Evolutionary conservation across 1,139 yeast genomes (phyloP).

Genomic region (Pichia sp.): DNA sequence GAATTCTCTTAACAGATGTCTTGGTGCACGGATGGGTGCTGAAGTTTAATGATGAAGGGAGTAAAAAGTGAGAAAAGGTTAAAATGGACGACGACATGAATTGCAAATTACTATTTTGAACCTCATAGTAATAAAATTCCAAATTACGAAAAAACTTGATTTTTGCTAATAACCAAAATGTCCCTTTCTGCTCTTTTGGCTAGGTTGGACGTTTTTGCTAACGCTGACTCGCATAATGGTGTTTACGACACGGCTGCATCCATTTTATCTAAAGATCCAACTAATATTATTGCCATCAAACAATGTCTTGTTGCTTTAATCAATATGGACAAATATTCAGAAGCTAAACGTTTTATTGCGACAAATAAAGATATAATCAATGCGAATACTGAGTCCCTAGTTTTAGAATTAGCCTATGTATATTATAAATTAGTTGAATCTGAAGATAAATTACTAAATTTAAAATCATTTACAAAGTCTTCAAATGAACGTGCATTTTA

Average conservation of each 20-base stretch:
- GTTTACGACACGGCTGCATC: slow-evolving; percentile 40
- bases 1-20: neutral
- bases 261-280: slow-evolving; percentile 36
- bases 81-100: neutral
- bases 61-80: too few relatives aligned
- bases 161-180: neutral
- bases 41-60: neutral
- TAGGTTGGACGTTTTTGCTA: neutral
- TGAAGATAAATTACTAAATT: slow-evolving; percentile 32
- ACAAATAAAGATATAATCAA: slow-evolving; percentile 33
- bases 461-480: slow-evolving; percentile 19
- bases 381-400: slow-evolving; percentile 31
- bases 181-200: neutral
- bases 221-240: slow-evolving; percentile 40
- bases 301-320: slow-evolving; percentile 65
- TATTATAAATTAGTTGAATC: slow-evolving; percentile 59
- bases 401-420: slow-evolving; percentile 61
- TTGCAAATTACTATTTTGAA: neutral
- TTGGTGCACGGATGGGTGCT: neutral
- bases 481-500: slow-evolving; percentile 43
- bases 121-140: too few relatives aligned
- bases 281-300: slow-evolving; percentile 48
- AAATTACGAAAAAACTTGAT: too few relatives aligned
- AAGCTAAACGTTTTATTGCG: slow-evolving; percentile 45
- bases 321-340: slow-evolving; percentile 60